Base-by-base conservation (phyloP, 352 stramenopile genomes). In the Chrysophaeum taylorii region DNA sequence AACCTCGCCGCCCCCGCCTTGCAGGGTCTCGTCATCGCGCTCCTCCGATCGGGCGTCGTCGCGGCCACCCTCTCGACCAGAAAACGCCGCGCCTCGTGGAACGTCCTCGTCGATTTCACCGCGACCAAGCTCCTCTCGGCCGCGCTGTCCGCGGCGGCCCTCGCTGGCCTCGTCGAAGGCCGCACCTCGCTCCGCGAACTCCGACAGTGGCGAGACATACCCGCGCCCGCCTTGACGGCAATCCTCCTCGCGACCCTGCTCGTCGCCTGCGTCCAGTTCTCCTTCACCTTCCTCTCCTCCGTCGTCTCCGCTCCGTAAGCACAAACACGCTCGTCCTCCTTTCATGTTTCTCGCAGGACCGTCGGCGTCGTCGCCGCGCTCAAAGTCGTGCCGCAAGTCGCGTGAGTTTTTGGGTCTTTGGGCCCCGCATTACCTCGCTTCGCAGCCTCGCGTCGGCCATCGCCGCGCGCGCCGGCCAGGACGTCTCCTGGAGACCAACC, bases 361-460 rank as follows among this genome's bases (percentile, higher is more conserved):
- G 45, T 75, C 42, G 70, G 64, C 33, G 45, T 75, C 31, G 68
- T 75, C 21, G 70, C 64, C 70, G 50, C 66, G 62, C 23, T 73
- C 43, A 75, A 75, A 39, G 35, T 75, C 15, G 25, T 75, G 25
- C 70, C 70, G 7, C 70, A 75, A 38, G 70, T 63, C 39, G 73
- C 54, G 31, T 57, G 2, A 64, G 64, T 18, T 16, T 73, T 39
- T 23, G 50, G 21, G 31, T 73, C 23, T 16, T 33, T 25, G 50
- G 50, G 16, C 16, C 50, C 50, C 9, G 12, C 9, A 25, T 61
- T n/a, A n/a, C n/a, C n/a, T n/a, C n/a, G n/a, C n/a, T n/a, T n/a
- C n/a, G n/a, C n/a, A n/a, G n/a, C n/a, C n/a, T n/a, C n/a, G n/a
- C n/a, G n/a, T n/a, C n/a, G n/a, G n/a, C n/a, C n/a, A n/a, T n/a